phyloP scores from a whole-genome alignment of 2,329 filamentous ascomycete genomes.

The Aspergillus uvarum region DNA sequence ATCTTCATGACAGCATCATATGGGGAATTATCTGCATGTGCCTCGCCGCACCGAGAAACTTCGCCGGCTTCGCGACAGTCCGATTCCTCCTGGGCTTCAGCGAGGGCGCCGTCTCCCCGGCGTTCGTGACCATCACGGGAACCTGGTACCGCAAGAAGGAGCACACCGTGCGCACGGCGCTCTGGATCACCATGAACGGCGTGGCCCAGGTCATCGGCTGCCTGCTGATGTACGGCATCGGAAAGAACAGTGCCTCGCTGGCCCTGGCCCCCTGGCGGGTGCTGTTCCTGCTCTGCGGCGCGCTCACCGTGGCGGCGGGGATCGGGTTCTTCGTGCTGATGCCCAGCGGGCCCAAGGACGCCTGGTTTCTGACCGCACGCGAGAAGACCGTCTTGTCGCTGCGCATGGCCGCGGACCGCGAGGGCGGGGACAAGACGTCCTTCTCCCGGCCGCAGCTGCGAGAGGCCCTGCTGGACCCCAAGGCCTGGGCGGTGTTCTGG shows the following conservation, averaged over 20 bases:
- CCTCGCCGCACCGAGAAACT: too few species aligned
- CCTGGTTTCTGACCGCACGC: slow-evolving; percentile 48
- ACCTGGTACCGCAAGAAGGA: slow-evolving; percentile 39
- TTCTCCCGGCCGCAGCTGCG: slow-evolving; percentile 48
- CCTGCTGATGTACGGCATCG: neutral
- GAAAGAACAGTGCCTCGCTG: neutral
- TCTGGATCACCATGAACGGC: slow-evolving; percentile 10
- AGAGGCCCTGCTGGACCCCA: slow-evolving; percentile 47
- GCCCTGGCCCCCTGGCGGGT: slow-evolving; percentile 43
- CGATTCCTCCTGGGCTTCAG: slow-evolving; percentile 44
- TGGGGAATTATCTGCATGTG: too few species aligned
- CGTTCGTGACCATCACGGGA: slow-evolving; percentile 45
- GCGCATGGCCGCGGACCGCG: slow-evolving; percentile 37
- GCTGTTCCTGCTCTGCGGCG: slow-evolving; percentile 51
- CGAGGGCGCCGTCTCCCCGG: slow-evolving; percentile 44
- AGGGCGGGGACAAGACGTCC: slow-evolving; percentile 45
- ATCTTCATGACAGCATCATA: too few species aligned
- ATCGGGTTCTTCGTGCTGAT: slow-evolving; percentile 42
- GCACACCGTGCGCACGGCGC: slow-evolving; percentile 32
- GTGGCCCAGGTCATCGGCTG: slow-evolving; percentile 8
- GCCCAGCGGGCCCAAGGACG: slow-evolving; percentile 44
- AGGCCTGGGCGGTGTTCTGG: slow-evolving; percentile 47
- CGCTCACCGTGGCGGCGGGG: slow-evolving; percentile 43
- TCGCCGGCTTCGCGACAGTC: slow-evolving; percentile 6
- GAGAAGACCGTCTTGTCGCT: slow-evolving; percentile 45